Evolutionary conservation across 176 grass and related monocot genomes (phyloP), one percentile per base, ranked within the genome.

Genomic region (Typha latifolia): DNA sequence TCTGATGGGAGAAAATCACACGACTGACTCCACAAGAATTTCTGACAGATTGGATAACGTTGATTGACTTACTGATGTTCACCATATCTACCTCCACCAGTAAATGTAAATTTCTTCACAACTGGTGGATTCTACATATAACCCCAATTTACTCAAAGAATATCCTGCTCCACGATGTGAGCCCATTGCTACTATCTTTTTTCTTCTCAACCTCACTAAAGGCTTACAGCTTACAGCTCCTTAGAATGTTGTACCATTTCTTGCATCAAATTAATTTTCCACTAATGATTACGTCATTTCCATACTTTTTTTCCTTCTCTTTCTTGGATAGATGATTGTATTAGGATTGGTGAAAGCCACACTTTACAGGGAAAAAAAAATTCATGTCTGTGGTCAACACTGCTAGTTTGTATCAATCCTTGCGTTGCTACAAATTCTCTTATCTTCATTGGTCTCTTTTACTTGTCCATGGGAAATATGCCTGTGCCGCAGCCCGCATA

Each of bases 81-180:
- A 53, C 24, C 16, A 5, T 16, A 66, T 29, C 20, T 63, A 48
- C 67, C 15, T 23, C 55, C 47, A 32, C 66, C 11, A 50, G 52
- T 69, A 79, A 87, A 64, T 71, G 68, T 82, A 72, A 48, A 87
- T 69, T 73, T 21, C 10, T 47, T 47, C 49, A 18, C 48, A 16
- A 22, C 72, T 48, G 72, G 72, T 64, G 72, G 72, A 26, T 74
- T 22, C 16, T 52, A 61, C 72, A 53, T 47, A 51, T 50, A 64
- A 13, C 62, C 53, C 11, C 53, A 16, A 16, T 18, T 55, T 4
- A 55, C 51, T 55, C 51, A 5, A 16, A 14, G 1, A n/a, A 55
- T 16, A 16, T 18, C 51, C 1, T n/a, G 14, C 53, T 59, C 18
- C 15, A 59, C 4, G 20, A 14, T 9, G 16, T 59, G 53, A 59